Base-by-base conservation (phyloP, 805 yeast species). In the Metschnikowia sp. region DNA sequence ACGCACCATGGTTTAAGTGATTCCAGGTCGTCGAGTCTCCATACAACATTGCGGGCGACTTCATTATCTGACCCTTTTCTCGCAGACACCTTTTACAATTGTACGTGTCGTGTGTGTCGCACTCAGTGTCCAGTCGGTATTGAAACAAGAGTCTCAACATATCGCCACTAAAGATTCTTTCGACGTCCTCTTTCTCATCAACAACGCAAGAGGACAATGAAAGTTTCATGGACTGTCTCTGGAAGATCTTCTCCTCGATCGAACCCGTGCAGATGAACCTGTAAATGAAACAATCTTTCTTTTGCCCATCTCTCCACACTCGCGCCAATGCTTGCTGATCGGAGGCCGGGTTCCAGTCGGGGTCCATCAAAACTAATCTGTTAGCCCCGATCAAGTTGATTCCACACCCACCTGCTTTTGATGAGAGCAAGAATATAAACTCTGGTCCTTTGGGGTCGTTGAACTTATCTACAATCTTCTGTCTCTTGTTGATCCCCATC, bases 331-430 rank as follows among this genome's bases (percentile, higher is more conserved):
- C 98, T 68, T 92, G 99, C 64, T 94, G 98, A 62, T 92, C 99
- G 1, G 96, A 85, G 0, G 99, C 98, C 0, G 99, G 99, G 60
- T 92, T 92, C 99, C 99, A 94, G 64, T 94, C 99, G 0, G 84
- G 84, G 63, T 94, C 99, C 61, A 94, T 74, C 40, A 94, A 70
- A 18, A 94, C 81, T 52, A 94, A 72, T 52, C 99, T 76, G 56
- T 94, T 94, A 2, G 98, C 99, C 10, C 99, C 99, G 59, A 94
- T 92, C 58, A 94, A 77, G 64, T 94, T 94, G 59, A 94, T 88
- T 68, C 99, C 99, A 74, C 99, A 94, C 1, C 99, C 99, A 58
- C 99, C 99, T 1, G 99, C 99, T 65, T 94, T 94, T 8, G 96
- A 88, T 62, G 96, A 88, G 44, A 94, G 72, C 50, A 94, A 72